Evolutionary conservation across 441 rosid species (phyloP), one percentile per base, ranked within the genome.

Genomic region (Pelargonium hybrid): DNA sequence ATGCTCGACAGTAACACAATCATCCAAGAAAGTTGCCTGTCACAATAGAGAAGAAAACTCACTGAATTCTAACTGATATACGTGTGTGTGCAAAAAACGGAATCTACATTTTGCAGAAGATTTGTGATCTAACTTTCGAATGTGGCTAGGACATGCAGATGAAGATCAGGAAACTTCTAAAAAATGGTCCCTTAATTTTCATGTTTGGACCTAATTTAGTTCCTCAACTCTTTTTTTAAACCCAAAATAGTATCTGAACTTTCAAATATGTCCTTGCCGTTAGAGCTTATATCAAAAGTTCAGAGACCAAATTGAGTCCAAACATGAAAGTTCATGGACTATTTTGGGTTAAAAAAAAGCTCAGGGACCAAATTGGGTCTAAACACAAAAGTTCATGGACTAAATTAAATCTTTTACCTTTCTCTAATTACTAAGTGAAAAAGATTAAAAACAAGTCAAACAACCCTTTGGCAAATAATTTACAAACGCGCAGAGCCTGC

Each of bases 11-110:
- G 85, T 87, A 73, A 75, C 74, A 31, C 74, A 83, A n/a, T 86
- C 92, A 65, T 90, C 93, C 72, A 90, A 83, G 77, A 90, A 90
- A 4, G 96, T 90, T 62, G 93, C 93, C 96, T 90, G 84, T 71
- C 20, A 80, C 65, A 50, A 59, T 59, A 80, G 69, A 52, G 52
- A 52, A 56, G 17, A 67, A 2, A 45, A 31, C 67, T 23, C 52
- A 9, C 50, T 41, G 54, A 61, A 66, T 47, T 29, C n/a, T 47
- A 39, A 65, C 21, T 43, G 2, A 20, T 18, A 56, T 61, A 43
- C 74, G 11, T 52, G 34, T 37, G 8, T 37, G 8, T 25, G 34
- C 70, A 67, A 4, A 63, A 56, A 61, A 65, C 14, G 15, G 0
- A 43, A 21, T 31, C 14, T 43, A 50, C 43, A 9, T 7, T 14